Conservation (phyloP, 148 eudicot species). For the Vaccinium myrtillus region DNA sequence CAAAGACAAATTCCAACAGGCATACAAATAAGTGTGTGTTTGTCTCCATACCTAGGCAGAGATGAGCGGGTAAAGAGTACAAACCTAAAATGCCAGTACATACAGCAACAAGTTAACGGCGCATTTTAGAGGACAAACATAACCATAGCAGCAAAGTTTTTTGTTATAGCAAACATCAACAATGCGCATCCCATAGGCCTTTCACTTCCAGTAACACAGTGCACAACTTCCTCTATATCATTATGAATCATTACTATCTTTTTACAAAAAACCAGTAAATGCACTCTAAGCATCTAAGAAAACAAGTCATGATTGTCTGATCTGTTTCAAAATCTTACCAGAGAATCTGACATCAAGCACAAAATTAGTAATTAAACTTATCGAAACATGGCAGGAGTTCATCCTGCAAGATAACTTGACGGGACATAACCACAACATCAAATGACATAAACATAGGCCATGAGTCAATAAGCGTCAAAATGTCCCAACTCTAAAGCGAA, state of each 20-base stretch:
- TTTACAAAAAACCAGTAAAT: neutral
- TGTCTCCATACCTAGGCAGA: slow-evolving; percentile 2
- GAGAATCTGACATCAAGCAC: neutral
- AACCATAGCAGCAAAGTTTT: neutral
- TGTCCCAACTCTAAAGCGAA: neutral
- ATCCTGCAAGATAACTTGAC: neutral
- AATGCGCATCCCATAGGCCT: neutral
- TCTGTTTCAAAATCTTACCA: neutral
- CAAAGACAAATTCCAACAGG: neutral
- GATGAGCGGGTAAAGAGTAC: neutral
- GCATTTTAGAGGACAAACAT: neutral
- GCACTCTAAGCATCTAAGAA: neutral
- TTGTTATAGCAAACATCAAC: neutral
- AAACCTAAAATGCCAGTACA: neutral
- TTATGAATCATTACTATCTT: neutral
- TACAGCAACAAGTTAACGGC: neutral
- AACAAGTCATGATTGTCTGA: neutral
- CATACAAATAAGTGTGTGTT: neutral
- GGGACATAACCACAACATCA: neutral
- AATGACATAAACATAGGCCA: neutral
- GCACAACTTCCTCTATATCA: neutral
- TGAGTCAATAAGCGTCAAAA: neutral
- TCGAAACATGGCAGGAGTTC: neutral
- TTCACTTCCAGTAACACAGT: neutral
- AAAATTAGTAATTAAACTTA: neutral